Base-by-base conservation (phyloP, 345 rosid species). In the Cardiospermum halicacabum region DNA sequence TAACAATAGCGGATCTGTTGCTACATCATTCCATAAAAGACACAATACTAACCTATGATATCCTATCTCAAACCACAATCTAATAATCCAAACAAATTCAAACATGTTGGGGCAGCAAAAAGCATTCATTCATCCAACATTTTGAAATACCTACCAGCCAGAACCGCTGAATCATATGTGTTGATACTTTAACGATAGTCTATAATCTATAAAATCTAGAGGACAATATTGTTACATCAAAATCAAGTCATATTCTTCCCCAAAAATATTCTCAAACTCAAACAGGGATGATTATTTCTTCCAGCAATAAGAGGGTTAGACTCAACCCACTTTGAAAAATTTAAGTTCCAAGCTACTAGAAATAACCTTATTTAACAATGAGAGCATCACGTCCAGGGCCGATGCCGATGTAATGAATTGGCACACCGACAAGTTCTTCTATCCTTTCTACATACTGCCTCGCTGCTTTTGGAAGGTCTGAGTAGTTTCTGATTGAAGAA, bases 301-400 rank as follows among this genome's bases (percentile, higher is more conserved):
- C 18, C 21, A 5, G 25, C 18, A 48, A 40, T 21, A 31, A 49
- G 30, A 30, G 12, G 19, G 7, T 31, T 18, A 47, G 9, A 51
- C 15, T 30, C 16, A 45, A 30, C 7, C 58, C 5, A 11, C 36
- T 4, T 0, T n/a, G 31, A 24, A 64, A 64, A 36, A 6, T 53
- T 36, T 16, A 2, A 22, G 19, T n/a, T 25, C 49, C 31, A 25
- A 26, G 47, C 18, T 8, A n/a, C n/a, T n/a, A n/a, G n/a, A 34
- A 4, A 4, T 24, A 32, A 49, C 53, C 73, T 80, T 74, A 93
- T 68, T 90, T 93, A 75, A 58, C 78, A 61, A 90, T 90, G 60
- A 93, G 96, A 45, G 98, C 98, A 49, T 90, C 92, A 34, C 98
- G 91, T 42, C 97, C 92, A 0, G 98, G 96, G 3, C 97, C 98